Base-by-base conservation (phyloP, 306 rosid species). In the Prunus persica region DNA sequence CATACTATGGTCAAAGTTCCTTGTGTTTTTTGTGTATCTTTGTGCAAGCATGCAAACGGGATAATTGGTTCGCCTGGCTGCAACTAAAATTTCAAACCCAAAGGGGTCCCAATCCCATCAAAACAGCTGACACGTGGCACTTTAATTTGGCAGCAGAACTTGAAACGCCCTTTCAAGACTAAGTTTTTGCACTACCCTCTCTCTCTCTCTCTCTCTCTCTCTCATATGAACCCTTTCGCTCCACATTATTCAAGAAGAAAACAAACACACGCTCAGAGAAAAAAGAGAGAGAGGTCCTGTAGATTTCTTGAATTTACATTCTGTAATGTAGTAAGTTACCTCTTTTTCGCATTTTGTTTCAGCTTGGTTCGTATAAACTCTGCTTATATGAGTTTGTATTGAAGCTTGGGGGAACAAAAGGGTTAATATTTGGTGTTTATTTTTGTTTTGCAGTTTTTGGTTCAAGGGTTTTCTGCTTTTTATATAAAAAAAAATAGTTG, bases 21-120 rank as follows among this genome's bases (percentile, higher is more conserved):
- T 47, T 27, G 65, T 73, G 76, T 56, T 54, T 72, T 32, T 57
- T 49, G 75, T 84, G 86, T 73, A 80, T 80, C 78, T 62, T 72
- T 77, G 82, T 76, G 84, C 82, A 82, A 83, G 88, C 90, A 93
- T 89, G 93, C 96, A 86, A 81, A 89, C 82, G 68, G 87, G 79
- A 79, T 82, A 82, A 88, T 87, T 86, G 98, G 97, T 73, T 71
- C 50, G 58, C 71, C 81, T 84, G 85, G 83, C 73, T 74, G 81
- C 90, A 73, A 69, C 46, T 63, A 63, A 9, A 9, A 73, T 83
- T 87, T 83, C 81, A 74, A 87, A 41, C 72, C 52, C 49, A 43
- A 79, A 75, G 72, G 72, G 63, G 30, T 67, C 66, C 57, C 24
- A 45, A 32, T 49, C 19, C 63, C 46, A 56, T 38, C 63, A 47